Base-by-base conservation (phyloP, 2,329 filamentous ascomycete genomes). In the Geosmithia morbida region DNA sequence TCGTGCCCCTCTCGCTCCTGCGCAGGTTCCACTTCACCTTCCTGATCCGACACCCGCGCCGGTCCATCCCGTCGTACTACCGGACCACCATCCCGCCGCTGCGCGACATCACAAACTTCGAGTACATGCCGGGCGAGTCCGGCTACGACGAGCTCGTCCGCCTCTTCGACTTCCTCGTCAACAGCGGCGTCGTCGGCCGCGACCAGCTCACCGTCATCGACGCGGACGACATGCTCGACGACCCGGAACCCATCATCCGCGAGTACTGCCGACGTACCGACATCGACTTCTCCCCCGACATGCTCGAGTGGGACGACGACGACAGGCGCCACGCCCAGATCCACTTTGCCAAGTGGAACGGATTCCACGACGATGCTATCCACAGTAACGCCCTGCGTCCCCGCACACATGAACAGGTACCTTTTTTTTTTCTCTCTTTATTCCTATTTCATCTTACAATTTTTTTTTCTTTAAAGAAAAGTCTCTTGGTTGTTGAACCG, bases 331-430 rank as follows among this genome's bases (percentile, higher is more conserved):
- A 76, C 51, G 90, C 89, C 2, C 72, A 75, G 54, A 73, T 79
- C 52, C 81, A 81, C 17, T 97, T 97, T 66, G 87, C 89, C 67
- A 97, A 98, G 70, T 97, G 92, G 92, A 85, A 81, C 55, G 92
- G 92, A 11, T 97, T 94, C 68, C 92, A 97, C 63, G 85, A 97
- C 55, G 92, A 97, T 69, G 92, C 88, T 14, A 86, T 97, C 56
- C 72, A 85, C 54, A 94, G 86, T 59, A 83, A 74, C 39, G 81
- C 80, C 51, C 68, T 98, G 57, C 83, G 82, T 60, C 78, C 85
- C 2, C 73, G 86, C 58, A 70, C 72, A 43, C 73, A 81, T 53
- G 75, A 79, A 22, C 71, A 77, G 61, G 77, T 81, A 64, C 16
- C 41, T 41, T 16, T 13, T 13, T 37, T 5, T 8, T 5, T 26